Conservation (phyloP, 768 basidiomycete genomes). For the Steccherinum ochraceum region DNA sequence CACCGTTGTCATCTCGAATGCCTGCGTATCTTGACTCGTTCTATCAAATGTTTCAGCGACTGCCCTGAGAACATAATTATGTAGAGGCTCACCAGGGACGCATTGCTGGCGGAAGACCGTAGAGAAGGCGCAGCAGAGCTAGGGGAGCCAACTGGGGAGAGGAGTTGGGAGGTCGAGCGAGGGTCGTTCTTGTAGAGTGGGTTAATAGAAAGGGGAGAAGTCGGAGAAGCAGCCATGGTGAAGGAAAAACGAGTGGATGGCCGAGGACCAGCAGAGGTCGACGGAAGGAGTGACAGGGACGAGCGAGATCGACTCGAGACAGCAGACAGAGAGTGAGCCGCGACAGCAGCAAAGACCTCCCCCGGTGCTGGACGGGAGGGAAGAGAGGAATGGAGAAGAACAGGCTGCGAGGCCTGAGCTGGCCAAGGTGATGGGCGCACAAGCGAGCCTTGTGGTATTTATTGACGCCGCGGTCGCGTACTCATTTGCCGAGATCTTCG, state of each 20-base stretch:
- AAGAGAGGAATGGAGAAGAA: constrained; percentile 5
- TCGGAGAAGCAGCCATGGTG: constrained; percentile 3
- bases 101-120: constrained; percentile 9
- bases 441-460: background rate
- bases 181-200: background rate
- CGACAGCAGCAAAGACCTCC: too few relatives aligned
- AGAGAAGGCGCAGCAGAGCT: constrained; percentile 4
- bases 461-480: background rate
- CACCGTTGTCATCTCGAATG: constrained; percentile 7
- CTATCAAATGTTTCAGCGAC: constrained; percentile 1
- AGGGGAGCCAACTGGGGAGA: constrained; percentile 1
- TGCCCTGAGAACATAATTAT: background rate
- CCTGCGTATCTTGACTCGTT: constrained; percentile 12
- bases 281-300: background rate
- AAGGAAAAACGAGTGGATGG: constrained; percentile 10
- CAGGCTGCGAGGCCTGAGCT: background rate
- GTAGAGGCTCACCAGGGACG: constrained; percentile 9
- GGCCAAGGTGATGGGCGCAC: too few relatives aligned
- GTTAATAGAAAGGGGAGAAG: constrained; percentile 2
- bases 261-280: constrained; percentile 5
- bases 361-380: constrained; percentile 2
- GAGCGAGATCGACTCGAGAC: background rate
- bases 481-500: too few relatives aligned
- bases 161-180: constrained; percentile 8
- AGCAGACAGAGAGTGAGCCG: background rate